Evolutionary conservation across 2,329 filamentous ascomycete genomes (phyloP).

Genomic region (Sphaerostilbella broomeana): DNA sequence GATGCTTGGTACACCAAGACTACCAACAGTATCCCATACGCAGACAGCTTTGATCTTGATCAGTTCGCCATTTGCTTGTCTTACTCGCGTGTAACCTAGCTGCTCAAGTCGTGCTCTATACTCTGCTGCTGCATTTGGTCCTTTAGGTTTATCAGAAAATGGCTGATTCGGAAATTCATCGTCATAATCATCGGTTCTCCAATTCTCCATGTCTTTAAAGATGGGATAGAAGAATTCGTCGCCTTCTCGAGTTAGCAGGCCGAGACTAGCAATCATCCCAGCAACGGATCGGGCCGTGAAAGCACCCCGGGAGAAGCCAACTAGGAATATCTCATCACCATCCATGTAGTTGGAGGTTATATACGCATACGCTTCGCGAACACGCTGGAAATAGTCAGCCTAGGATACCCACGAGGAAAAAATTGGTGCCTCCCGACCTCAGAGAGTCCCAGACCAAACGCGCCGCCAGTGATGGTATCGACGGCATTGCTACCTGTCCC

Average conservation of each 20-base stretch:
- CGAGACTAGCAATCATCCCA: conserved; percentile 45
- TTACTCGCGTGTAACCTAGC: conserved; percentile 37
- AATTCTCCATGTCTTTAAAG: conserved; percentile 51
- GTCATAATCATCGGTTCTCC: conserved; percentile 38
- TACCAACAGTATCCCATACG: conserved; percentile 42
- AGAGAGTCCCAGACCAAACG: conserved; percentile 48
- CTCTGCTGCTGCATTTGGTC: conserved; percentile 31
- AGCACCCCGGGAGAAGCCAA: conserved; percentile 53
- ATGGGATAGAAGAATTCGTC: conserved; percentile 49
- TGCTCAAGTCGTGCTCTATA: conserved; percentile 41
- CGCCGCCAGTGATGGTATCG: conserved; percentile 47
- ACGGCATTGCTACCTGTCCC: conserved; percentile 45
- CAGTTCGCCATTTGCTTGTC: conserved; percentile 32
- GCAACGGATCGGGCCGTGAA: conserved; percentile 53
- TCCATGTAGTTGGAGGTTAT: conserved; percentile 55
- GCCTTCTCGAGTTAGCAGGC: conserved; percentile 46
- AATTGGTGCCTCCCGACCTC: conserved; percentile 32
- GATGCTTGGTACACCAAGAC: conserved; percentile 40
- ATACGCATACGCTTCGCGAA: conserved; percentile 57
- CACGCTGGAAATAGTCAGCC: conserved; percentile 29
- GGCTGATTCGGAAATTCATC: conserved; percentile 42
- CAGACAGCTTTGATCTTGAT: conserved; percentile 41
- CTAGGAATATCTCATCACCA: conserved; percentile 50
- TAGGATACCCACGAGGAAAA: not conserved
- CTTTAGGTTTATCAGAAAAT: conserved; percentile 44